Percentiles rank a stretch among this genome's conserved stretches.
These are phyloP conservation scores for Fusarium multiceps DNA, from an alignment of 2,329 filamentous ascomycete species.

Conservation along the genomic window DNA sequence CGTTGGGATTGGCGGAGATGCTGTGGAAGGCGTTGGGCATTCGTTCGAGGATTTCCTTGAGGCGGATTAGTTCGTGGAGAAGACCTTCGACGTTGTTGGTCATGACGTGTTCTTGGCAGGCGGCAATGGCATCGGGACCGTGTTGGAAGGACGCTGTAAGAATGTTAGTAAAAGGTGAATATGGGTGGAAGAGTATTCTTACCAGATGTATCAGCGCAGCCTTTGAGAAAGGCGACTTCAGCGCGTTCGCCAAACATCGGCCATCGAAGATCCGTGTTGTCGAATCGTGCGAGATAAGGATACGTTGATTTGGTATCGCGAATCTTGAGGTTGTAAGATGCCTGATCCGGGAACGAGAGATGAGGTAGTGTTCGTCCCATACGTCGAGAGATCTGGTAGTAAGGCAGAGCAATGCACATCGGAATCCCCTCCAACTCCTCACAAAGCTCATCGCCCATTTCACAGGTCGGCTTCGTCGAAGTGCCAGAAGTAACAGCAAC, in stretches of 20 bases:
- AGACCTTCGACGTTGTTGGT: conserved; percentile 62
- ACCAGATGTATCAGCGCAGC: conserved; percentile 58
- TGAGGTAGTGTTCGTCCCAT: conserved; percentile 65
- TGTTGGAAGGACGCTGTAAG: conserved; percentile 58
- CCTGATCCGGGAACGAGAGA: conserved; percentile 64
- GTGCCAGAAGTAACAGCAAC: conserved; percentile 50
- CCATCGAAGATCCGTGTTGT: conserved; percentile 66
- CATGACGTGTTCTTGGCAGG: conserved; percentile 66
- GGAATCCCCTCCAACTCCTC: conserved; percentile 63
- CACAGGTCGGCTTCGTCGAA: conserved; percentile 51
- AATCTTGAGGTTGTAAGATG: conserved; percentile 64
- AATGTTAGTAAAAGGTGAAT: not conserved
- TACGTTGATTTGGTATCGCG: conserved; percentile 60
- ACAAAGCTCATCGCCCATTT: conserved; percentile 63
- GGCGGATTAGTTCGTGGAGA: conserved; percentile 60
- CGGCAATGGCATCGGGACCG: conserved; percentile 62
- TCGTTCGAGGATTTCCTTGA: conserved; percentile 64
- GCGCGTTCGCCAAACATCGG: conserved; percentile 64
- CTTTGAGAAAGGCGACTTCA: conserved; percentile 64
- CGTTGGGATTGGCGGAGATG: conserved; percentile 64
- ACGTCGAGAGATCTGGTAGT: conserved; percentile 61
- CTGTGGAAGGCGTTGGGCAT: conserved; percentile 66
- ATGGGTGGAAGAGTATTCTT: accelerated
- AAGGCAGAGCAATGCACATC: conserved; percentile 60
- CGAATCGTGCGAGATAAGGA: conserved; percentile 63